phyloP scores from a whole-genome alignment of 2,329 filamentous ascomycete genomes.

The Phyllosticta citriasiana region DNA sequence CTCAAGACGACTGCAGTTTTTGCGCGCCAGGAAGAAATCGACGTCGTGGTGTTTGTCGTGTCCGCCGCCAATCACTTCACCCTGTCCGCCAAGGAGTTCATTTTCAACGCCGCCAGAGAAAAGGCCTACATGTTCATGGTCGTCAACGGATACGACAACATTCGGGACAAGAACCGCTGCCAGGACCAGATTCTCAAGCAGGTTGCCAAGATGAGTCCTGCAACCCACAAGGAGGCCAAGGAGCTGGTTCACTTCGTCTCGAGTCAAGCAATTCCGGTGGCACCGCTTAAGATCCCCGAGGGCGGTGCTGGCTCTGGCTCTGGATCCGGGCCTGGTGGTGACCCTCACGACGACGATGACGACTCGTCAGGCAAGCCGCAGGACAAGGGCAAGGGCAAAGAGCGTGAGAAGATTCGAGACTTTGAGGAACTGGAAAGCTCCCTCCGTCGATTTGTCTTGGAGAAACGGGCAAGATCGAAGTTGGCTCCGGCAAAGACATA shows the following conservation, averaged over 20 bases:
- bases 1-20: slow-evolving; percentile 97
- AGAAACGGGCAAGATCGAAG: slow-evolving; percentile 92
- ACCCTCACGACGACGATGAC: slow-evolving; percentile 35
- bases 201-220: slow-evolving; percentile 75
- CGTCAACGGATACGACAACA: slow-evolving; percentile 93
- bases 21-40: slow-evolving; percentile 94
- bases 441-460: slow-evolving; percentile 81
- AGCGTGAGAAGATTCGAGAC: slow-evolving; percentile 71
- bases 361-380: slow-evolving; percentile 36
- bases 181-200: slow-evolving; percentile 91
- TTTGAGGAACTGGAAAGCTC: slow-evolving; percentile 87
- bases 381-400: slow-evolving; percentile 60
- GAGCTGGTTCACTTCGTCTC: slow-evolving; percentile 98
- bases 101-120: slow-evolving; percentile 86
- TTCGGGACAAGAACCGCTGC: slow-evolving; percentile 82
- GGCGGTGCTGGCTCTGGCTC: slow-evolving; percentile 38
- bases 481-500: slow-evolving; percentile 93
- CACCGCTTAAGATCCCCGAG: slow-evolving; percentile 47
- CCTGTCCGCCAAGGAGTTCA: slow-evolving; percentile 94
- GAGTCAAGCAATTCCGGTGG: slow-evolving; percentile 82
- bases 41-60: slow-evolving; percentile 96
- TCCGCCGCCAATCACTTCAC: slow-evolving; percentile 98
- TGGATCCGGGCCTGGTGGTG: slow-evolving; percentile 20
- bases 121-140: slow-evolving; percentile 99
- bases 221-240: slow-evolving; percentile 81